Evolutionary conservation across 2,329 filamentous ascomycete genomes (phyloP).

Genomic region (Trichoderma atrobrunneum): DNA sequence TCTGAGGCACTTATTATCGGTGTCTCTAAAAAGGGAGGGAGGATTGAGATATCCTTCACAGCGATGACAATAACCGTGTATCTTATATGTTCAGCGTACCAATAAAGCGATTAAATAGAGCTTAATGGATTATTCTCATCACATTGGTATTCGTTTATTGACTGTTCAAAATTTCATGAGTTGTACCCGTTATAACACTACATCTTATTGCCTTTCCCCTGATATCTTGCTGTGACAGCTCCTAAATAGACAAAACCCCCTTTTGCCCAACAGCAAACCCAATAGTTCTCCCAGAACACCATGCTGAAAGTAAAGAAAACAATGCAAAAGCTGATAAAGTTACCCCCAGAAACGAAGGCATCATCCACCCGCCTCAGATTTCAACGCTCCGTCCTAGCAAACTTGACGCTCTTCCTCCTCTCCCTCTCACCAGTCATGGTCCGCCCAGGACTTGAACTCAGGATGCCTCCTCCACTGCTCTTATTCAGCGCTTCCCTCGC

Average conservation of each 20-base stretch:
- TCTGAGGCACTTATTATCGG: neutral
- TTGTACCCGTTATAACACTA: neutral
- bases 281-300: neutral
- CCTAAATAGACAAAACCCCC: neutral
- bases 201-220: neutral
- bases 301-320: neutral
- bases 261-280: neutral
- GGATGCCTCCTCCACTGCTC: slow-evolving; percentile 32
- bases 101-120: neutral
- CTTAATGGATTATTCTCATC: neutral
- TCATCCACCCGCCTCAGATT: neutral
- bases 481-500: slow-evolving; percentile 52
- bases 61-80: neutral
- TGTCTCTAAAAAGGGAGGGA: neutral
- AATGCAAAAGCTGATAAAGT: neutral
- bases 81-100: neutral
- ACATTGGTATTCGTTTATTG: neutral
- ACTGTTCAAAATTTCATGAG: neutral
- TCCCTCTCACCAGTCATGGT: slow-evolving; percentile 45
- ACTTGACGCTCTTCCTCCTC: slow-evolving; percentile 63
- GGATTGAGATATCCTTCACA: neutral
- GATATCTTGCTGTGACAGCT: neutral
- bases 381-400: slow-evolving; percentile 43
- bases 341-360: neutral
- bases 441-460: slow-evolving; percentile 51